These are phyloP conservation scores for Elasticomyces elasticus DNA, from an alignment of 495 filamentous ascomycete species.

Conservation along the genomic window DNA sequence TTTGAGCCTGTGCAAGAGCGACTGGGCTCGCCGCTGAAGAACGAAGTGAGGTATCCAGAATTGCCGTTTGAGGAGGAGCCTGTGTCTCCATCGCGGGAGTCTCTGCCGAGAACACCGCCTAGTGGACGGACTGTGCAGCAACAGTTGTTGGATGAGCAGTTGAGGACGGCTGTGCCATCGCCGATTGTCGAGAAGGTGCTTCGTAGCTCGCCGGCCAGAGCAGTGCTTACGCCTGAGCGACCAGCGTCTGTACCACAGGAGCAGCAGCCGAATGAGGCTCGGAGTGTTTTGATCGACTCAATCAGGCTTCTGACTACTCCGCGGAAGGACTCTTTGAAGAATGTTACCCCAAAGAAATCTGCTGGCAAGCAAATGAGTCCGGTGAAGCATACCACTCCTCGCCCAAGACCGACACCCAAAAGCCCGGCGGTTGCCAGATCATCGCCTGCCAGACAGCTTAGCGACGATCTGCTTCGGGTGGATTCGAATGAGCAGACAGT, in stretches of 20 bases:
- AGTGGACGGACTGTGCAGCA: background rate
- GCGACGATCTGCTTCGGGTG: slow-evolving; percentile 1
- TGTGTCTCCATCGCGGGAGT: background rate
- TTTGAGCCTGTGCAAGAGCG: background rate
- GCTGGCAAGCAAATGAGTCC: slow-evolving; percentile 20
- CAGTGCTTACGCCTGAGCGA: slow-evolving; percentile 6
- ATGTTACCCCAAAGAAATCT: slow-evolving; percentile 27
- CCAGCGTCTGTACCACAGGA: slow-evolving; percentile 1
- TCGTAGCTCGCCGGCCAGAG: slow-evolving; percentile 5
- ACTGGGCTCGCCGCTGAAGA: background rate
- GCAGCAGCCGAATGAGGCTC: slow-evolving; percentile 18
- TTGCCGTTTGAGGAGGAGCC: background rate
- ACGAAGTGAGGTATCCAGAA: background rate
- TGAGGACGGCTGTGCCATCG: slow-evolving; percentile 1
- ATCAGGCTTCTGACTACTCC: slow-evolving; percentile 34
- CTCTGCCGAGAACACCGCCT: background rate
- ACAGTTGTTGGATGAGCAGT: slow-evolving; percentile 14
- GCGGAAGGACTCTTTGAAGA: slow-evolving; percentile 28
- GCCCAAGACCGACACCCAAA: slow-evolving; percentile 18
- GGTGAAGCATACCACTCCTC: slow-evolving; percentile 22
- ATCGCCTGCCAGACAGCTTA: slow-evolving; percentile 15
- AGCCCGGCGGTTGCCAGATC: background rate
- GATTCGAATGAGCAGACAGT: slow-evolving; percentile 13
- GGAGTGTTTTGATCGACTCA: slow-evolving; percentile 23
- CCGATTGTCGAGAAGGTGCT: slow-evolving; percentile 5